Evolutionary conservation across 257 asterid genomes (phyloP), one percentile per base, ranked within the genome.

Genomic region (Solanum habrochaites): DNA sequence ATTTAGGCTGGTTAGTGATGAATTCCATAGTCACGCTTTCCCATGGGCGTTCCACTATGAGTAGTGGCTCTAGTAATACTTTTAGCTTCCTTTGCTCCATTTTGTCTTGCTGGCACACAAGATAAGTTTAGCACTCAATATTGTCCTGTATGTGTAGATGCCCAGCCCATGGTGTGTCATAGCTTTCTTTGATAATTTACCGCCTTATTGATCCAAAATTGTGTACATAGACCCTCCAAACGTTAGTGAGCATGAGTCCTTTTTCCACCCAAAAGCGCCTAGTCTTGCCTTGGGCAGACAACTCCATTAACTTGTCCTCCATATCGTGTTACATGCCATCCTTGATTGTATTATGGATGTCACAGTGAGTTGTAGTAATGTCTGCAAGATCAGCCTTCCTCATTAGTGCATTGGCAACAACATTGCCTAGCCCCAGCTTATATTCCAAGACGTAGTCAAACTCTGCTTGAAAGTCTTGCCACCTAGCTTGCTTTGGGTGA

Each of bases 151-250:
- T 18, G n/a, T 0, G 0, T 52, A 23, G 62, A 52, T 52, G 2
- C 62, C n/a, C 0, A 18, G n/a, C 11, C 62, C 62, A 56, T 0
- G 0, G 8, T 0, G 4, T 56, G 4, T 52, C 2, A 1, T 56
- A 10, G 4, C 11, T 18, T 10, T 56, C 11, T 0, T 56, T 7
- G n/a, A 56, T 56, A 9, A 56, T 56, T 56, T 18, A 23, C 1
- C 11, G 4, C n/a, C 62, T 56, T 18, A 18, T 6, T 4, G n/a
- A 56, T 23, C 11, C 2, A 1, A 16, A 18, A 23, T 18, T 56
- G 10, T 10, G 62, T 56, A 56, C 11, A 7, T 56, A 56, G 8
- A 56, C n/a, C n/a, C 62, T 56, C 4, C 0, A 4, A 18, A 0
- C 4, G n/a, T 3, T 18, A 56, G n/a, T 56, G n/a, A 56, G n/a